Evolutionary conservation across 257 asterid species (phyloP).

Genomic region (Solanum arcanum): DNA sequence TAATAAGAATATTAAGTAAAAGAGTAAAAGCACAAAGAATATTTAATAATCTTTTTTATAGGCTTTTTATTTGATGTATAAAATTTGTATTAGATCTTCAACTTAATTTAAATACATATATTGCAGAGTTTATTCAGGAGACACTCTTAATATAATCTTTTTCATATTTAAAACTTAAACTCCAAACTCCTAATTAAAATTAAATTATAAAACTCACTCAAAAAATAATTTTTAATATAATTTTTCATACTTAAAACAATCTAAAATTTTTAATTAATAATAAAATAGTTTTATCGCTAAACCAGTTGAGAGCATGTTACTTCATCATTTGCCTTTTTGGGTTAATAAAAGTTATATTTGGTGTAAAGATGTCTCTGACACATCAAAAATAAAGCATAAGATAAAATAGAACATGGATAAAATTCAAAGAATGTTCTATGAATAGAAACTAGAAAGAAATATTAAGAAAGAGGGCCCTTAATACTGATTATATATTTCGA

Average conservation of each 20-base stretch:
- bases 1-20: not conserved
- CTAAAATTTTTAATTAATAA: too few species aligned
- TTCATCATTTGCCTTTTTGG: not conserved
- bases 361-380: not conserved
- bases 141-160: rapidly evolving
- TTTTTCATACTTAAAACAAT: too few species aligned
- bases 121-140: rapidly evolving
- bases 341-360: not conserved
- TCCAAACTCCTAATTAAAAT: too few species aligned
- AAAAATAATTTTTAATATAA: too few species aligned
- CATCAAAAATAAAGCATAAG: not conserved
- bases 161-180: too few species aligned
- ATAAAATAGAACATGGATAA: not conserved
- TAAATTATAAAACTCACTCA: too few species aligned
- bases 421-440: not conserved
- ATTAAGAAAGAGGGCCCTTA: too few species aligned
- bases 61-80: rapidly evolving
- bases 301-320: not conserved
- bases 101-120: too few species aligned
- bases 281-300: too few species aligned
- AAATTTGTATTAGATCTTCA: rapidly evolving
- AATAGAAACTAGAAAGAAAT: not conserved
- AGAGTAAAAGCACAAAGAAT: too few species aligned
- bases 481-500: too few species aligned
- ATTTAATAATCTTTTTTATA: too few species aligned